Evolutionary conservation across 495 filamentous ascomycete genomes (phyloP).

Genomic region (Daldinia decipiens): DNA sequence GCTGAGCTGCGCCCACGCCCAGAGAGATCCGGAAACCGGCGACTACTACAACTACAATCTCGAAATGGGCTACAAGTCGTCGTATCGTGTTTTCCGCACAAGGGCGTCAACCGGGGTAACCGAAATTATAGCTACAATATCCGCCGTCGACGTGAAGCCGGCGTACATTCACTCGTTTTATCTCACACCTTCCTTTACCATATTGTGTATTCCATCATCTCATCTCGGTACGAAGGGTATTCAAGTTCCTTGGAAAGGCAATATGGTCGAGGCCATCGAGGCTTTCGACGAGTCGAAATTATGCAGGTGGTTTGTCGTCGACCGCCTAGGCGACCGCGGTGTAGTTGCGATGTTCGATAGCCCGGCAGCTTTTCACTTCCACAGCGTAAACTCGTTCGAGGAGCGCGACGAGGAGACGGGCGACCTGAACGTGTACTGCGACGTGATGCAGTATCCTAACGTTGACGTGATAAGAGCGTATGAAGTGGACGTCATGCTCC

Average conservation of each 20-base stretch:
- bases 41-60: conserved; percentile 85
- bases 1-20: conserved; percentile 72
- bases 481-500: conserved; percentile 69
- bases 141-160: conserved; percentile 52
- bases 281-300: conserved; percentile 61
- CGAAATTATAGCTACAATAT: conserved; percentile 74
- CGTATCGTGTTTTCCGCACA: conserved; percentile 73
- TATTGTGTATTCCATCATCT: conserved; percentile 70
- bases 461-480: conserved; percentile 64
- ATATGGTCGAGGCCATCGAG: conserved; percentile 66
- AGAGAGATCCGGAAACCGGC: conserved; percentile 74
- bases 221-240: conserved; percentile 60
- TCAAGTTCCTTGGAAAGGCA: conserved; percentile 64
- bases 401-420: conserved; percentile 51
- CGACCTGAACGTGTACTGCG: conserved; percentile 65
- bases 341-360: conserved; percentile 69
- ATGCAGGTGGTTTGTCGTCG: conserved; percentile 75
- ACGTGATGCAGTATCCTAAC: conserved; percentile 65
- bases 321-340: conserved; percentile 62
- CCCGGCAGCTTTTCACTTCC: conserved; percentile 76
- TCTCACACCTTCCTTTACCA: conserved; percentile 69
- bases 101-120: conserved; percentile 70
- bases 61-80: conserved; percentile 50
- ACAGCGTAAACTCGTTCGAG: conserved; percentile 79
- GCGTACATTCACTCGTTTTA: conserved; percentile 82